Evolutionary conservation across 441 rosid species (phyloP).

Genomic region (Croton laevigatus): DNA sequence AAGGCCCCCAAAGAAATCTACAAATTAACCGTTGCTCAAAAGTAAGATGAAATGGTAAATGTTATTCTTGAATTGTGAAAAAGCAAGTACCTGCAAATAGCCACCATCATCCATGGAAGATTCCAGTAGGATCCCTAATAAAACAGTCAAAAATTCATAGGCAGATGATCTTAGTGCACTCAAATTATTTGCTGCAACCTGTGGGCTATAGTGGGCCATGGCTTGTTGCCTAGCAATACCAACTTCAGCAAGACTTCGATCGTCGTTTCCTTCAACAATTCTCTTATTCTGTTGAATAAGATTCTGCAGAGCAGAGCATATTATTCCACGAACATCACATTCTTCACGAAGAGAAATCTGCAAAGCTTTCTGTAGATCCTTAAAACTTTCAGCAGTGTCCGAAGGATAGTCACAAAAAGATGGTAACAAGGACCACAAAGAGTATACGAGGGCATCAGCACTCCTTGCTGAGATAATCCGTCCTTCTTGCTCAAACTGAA

Average conservation of each 20-base stretch:
- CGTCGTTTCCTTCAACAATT: conserved; percentile 39
- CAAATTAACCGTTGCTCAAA: neutral
- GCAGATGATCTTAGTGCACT: conserved; percentile 54
- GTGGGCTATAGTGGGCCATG: conserved; percentile 45
- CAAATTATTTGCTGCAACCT: conserved; percentile 60
- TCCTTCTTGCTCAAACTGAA: conserved; percentile 80
- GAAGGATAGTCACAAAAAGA: conserved; percentile 83
- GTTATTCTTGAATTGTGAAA: neutral
- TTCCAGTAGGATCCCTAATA: conserved; percentile 61
- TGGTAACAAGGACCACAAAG: conserved; percentile 88
- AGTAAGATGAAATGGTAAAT: neutral
- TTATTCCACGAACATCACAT: conserved; percentile 57
- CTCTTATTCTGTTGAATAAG: conserved; percentile 72
- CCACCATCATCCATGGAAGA: conserved; percentile 83
- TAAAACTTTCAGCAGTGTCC: conserved; percentile 75
- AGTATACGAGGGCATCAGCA: conserved; percentile 65
- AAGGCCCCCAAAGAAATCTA: neutral
- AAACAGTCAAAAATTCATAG: conserved; percentile 50
- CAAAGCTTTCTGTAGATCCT: conserved; percentile 50
- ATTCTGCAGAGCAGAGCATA: conserved; percentile 73
- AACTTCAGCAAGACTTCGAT: conserved; percentile 32
- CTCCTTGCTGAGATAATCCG: conserved; percentile 55
- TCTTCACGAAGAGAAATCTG: conserved; percentile 60
- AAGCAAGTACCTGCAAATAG: conserved; percentile 65
- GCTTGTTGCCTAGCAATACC: conserved; percentile 52